phyloP scores from a whole-genome alignment of 2,329 filamentous ascomycete species.

The Ophiostoma piceae region DNA sequence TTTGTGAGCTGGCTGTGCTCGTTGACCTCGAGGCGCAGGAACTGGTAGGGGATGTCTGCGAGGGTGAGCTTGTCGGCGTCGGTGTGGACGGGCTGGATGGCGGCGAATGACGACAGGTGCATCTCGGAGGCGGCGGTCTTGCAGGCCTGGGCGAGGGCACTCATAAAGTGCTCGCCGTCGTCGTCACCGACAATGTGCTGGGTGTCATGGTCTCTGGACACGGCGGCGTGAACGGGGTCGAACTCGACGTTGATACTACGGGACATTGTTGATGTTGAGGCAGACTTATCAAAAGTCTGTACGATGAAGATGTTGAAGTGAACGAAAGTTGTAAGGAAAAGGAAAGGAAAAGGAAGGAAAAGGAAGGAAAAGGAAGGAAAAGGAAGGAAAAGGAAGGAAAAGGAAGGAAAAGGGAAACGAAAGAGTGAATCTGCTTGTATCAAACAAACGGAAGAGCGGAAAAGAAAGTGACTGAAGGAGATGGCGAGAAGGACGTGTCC shows the following conservation, averaged over 20 bases:
- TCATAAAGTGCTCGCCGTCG: conserved; percentile 23
- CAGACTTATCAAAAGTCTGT: conserved; percentile 2
- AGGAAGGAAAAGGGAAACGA: background rate
- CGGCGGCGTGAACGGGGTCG: conserved; percentile 19
- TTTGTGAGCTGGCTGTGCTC: background rate
- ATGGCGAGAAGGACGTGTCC: background rate
- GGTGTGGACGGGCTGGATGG: background rate
- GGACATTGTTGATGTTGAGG: background rate
- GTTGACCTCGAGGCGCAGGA: conserved; percentile 24
- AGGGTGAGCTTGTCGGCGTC: conserved; percentile 14
- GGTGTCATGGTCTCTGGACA: conserved; percentile 9
- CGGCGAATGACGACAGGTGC: background rate
- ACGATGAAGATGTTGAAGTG: background rate
- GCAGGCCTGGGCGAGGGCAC: conserved; percentile 15
- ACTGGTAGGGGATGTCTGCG: conserved; percentile 22
- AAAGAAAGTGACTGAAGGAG: background rate
- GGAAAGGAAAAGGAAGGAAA: background rate
- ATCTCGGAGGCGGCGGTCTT: background rate
- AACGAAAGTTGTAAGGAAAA: too few relatives aligned
- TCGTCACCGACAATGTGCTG: conserved; percentile 22
- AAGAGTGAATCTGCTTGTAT: background rate
- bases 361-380: background rate
- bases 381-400: background rate
- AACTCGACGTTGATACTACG: conserved; percentile 6
- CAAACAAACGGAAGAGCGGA: background rate